These are phyloP conservation scores for Aspergillus thermomutatus DNA, from an alignment of 2,329 filamentous ascomycete genomes.

Conservation along the genomic window DNA sequence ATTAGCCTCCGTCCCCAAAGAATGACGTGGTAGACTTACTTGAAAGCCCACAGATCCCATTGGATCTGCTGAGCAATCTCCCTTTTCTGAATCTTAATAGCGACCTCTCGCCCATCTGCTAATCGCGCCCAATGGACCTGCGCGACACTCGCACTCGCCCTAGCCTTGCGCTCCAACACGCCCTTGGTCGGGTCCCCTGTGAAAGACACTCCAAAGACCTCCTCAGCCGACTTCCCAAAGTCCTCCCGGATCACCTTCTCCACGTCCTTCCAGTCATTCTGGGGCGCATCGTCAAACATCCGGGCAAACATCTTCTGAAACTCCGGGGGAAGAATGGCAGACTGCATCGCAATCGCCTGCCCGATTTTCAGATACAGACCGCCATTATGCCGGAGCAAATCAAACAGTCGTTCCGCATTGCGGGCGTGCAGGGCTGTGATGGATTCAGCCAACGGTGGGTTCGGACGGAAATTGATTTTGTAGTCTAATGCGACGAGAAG, in stretches of 20 bases:
- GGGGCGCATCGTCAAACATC: constrained; percentile 97
- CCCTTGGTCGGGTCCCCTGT: constrained; percentile 60
- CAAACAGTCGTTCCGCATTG: constrained; percentile 77
- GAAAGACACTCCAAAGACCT: constrained; percentile 90
- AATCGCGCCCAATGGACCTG: constrained; percentile 94
- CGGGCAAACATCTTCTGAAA: constrained; percentile 94
- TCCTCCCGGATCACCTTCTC: constrained; percentile 83
- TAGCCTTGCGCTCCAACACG: constrained; percentile 67
- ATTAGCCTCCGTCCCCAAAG: neutral
- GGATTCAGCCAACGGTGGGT: constrained; percentile 70
- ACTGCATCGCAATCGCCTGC: constrained; percentile 98
- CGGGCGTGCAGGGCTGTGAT: constrained; percentile 76
- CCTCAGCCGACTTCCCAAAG: constrained; percentile 79
- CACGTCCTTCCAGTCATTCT: constrained; percentile 83
- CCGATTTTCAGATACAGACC: constrained; percentile 97
- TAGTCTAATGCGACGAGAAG: constrained; percentile 85
- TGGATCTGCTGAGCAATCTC: constrained; percentile 88
- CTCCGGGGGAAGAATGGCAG: constrained; percentile 84
- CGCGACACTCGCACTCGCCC: constrained; percentile 82
- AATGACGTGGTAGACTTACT: constrained; percentile 47
- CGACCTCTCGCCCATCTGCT: constrained; percentile 83
- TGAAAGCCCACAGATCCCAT: constrained; percentile 96
- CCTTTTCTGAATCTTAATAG: constrained; percentile 93
- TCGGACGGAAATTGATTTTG: constrained; percentile 87
- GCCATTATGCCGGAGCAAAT: constrained; percentile 80